Percentiles rank a stretch among this genome's conserved stretches.
phyloP scores from a whole-genome alignment of 768 basidiomycete genomes.

The Kwoniella botswanensis region DNA sequence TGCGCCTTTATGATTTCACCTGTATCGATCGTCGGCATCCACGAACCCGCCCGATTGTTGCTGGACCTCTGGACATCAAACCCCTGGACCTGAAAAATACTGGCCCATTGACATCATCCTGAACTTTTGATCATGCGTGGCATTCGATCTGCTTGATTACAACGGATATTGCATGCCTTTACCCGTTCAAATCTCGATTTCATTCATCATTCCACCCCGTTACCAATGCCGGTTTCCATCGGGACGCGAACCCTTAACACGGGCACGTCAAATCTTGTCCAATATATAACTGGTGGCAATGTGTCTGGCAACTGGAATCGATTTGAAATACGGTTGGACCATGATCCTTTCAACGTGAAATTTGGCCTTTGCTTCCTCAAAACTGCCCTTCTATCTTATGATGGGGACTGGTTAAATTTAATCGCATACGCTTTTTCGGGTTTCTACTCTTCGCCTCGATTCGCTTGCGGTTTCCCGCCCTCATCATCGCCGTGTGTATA shows the following conservation, averaged over 20 bases:
- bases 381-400: background rate
- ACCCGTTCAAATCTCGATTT: no score
- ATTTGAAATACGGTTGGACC: background rate
- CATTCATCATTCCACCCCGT: background rate
- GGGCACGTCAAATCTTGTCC: background rate
- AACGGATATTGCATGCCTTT: background rate
- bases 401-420: background rate
- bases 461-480: background rate
- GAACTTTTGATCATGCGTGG: background rate
- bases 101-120: background rate
- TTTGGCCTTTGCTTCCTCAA: background rate
- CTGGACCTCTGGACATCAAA: background rate
- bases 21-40: background rate
- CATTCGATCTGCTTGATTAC: background rate
- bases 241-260: background rate
- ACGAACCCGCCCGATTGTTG: background rate
- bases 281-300: background rate
- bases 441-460: background rate
- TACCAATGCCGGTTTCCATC: background rate
- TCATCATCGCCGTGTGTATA: background rate
- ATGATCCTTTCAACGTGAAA: background rate
- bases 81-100: background rate
- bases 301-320: background rate
- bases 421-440: background rate
- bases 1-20: no score